Evolutionary conservation across 345 rosid genomes (phyloP).

Genomic region (Sonneratia alba): DNA sequence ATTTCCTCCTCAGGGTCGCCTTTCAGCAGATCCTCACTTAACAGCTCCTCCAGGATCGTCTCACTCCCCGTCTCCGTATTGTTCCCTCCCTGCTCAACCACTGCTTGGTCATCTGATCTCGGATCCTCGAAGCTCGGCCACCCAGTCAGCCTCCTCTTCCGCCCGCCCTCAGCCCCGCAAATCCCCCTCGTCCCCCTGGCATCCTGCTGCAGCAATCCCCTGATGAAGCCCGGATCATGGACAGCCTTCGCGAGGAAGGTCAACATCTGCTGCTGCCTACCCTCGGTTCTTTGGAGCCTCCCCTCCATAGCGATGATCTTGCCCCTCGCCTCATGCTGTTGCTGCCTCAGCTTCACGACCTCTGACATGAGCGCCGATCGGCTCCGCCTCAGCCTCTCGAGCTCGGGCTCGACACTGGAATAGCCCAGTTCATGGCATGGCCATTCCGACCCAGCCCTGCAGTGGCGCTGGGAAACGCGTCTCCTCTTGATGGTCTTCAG

Average conservation of each 20-base stretch:
- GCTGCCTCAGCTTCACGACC: slow-evolving; percentile 51
- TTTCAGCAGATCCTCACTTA: slow-evolving; percentile 27
- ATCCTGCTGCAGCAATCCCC: slow-evolving; percentile 31
- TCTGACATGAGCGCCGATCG: slow-evolving; percentile 43
- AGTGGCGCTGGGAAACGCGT: slow-evolving; percentile 26
- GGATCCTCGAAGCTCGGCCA: slow-evolving; percentile 36
- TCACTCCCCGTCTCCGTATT: slow-evolving; percentile 24
- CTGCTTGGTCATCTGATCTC: slow-evolving; percentile 9
- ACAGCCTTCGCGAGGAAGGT: slow-evolving; percentile 65
- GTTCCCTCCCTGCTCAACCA: slow-evolving; percentile 4
- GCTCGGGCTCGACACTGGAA: slow-evolving; percentile 50
- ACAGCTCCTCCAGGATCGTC: slow-evolving; percentile 36
- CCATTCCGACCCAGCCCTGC: slow-evolving; percentile 25
- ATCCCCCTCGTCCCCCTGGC: slow-evolving; percentile 23
- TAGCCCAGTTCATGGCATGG: slow-evolving; percentile 63
- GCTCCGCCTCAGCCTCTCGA: slow-evolving; percentile 57
- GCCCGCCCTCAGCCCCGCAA: slow-evolving; percentile 30
- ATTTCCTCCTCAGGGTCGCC: slow-evolving; percentile 27
- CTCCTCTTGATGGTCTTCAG: slow-evolving; percentile 72
- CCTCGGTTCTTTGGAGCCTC: slow-evolving; percentile 41
- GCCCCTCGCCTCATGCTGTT: slow-evolving; percentile 51
- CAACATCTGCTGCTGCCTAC: slow-evolving; percentile 67
- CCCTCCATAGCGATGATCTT: slow-evolving; percentile 44
- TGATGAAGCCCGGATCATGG: slow-evolving; percentile 41
- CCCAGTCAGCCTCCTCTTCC: slow-evolving; percentile 49